Conservation (phyloP, 306 rosid genomes). For the Malus fusca region DNA sequence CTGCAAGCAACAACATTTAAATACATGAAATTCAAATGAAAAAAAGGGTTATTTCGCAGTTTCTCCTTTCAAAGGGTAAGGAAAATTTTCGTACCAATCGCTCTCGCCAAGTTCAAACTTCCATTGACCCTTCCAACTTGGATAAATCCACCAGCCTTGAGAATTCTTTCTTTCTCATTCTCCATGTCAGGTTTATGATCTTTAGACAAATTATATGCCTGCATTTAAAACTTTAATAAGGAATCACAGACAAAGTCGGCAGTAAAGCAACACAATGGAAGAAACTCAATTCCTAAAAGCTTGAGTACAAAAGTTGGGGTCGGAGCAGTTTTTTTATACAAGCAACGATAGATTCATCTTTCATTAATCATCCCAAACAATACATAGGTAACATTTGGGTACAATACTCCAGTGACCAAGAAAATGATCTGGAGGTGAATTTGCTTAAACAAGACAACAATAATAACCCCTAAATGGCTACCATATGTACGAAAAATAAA, state of each 20-base stretch:
- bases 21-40: slow-evolving; percentile 2
- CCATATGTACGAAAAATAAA: too few species aligned
- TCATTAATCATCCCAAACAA: too few species aligned
- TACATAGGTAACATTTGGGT: too few species aligned
- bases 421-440: too few species aligned
- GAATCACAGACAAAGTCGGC: slow-evolving; percentile 2
- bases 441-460: too few species aligned
- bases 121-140: slow-evolving; percentile 96
- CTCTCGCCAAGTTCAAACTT: slow-evolving; percentile 84
- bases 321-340: not conserved
- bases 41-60: not conserved
- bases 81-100: slow-evolving; percentile 53
- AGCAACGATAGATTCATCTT: too few species aligned
- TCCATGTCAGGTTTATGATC: slow-evolving; percentile 97
- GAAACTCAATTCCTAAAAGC: not conserved
- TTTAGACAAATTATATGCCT: slow-evolving; percentile 84
- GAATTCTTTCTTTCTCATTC: slow-evolving; percentile 79
- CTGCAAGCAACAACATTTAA: slow-evolving; percentile 36
- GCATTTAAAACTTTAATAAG: slow-evolving; percentile 27
- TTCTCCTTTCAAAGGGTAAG: not conserved
- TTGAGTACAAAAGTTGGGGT: not conserved
- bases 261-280: slow-evolving; percentile 3
- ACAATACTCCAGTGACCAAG: too few species aligned
- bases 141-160: slow-evolving; percentile 87
- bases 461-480: too few species aligned